phyloP scores from a whole-genome alignment of 768 basidiomycete species.

The Cytidiella melzeri region DNA sequence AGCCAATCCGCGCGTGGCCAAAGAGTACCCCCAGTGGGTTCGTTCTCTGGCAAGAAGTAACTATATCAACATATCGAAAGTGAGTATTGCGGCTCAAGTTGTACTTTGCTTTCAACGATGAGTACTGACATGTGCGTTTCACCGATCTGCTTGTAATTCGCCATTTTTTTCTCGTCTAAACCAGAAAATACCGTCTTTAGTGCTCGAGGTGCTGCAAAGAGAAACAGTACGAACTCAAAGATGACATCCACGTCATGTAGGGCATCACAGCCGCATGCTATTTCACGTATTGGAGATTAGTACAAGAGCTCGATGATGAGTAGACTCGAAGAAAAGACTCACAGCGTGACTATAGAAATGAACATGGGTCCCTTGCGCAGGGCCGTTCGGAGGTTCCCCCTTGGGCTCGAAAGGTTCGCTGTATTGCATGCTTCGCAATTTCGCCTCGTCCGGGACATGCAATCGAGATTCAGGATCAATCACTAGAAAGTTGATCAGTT shows the following conservation, averaged over 20 bases:
- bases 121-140: conserved; percentile 1
- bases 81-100: no score
- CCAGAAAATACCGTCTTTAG: no score
- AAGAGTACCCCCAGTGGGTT: no score
- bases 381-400: not conserved
- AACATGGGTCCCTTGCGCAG: not conserved
- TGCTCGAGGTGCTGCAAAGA: not conserved
- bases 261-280: not conserved
- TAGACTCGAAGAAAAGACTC: no score
- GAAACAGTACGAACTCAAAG: not conserved
- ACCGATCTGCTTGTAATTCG: not conserved
- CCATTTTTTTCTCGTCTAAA: not conserved
- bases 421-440: not conserved
- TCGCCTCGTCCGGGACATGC: not conserved
- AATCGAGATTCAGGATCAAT: not conserved
- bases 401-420: not conserved
- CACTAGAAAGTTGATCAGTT: not conserved
- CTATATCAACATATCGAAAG: no score
- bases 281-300: no score
- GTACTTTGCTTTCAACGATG: no score
- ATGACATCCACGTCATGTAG: not conserved
- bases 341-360: no score
- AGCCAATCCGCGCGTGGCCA: no score
- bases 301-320: no score
- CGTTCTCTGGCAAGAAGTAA: no score